phyloP scores from a whole-genome alignment of 2,329 filamentous ascomycete genomes.

The Scolecobasidium constrictum region DNA sequence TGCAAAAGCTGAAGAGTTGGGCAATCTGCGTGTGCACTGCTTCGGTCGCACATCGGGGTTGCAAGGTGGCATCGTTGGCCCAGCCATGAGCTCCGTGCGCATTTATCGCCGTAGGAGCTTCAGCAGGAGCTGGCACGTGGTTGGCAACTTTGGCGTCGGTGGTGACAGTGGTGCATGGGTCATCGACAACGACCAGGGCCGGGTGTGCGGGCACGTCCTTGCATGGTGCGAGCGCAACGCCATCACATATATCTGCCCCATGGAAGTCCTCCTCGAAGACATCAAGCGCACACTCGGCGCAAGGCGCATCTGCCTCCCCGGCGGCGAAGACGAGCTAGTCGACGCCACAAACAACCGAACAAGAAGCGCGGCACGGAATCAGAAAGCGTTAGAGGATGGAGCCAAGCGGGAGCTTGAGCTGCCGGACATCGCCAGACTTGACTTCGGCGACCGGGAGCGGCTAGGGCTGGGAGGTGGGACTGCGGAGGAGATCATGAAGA shows the following conservation, averaged over 20 bases:
- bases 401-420: not conserved
- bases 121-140: conserved; percentile 57
- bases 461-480: conserved; percentile 3
- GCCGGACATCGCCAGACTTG: conserved; percentile 5
- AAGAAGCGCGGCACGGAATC: not conserved
- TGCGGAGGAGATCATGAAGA: not conserved
- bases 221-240: conserved; percentile 74
- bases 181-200: conserved; percentile 65
- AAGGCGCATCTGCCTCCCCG: conserved; percentile 58
- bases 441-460: conserved; percentile 6
- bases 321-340: conserved; percentile 21
- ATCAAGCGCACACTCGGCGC: conserved; percentile 71
- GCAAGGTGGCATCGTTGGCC: conserved; percentile 66
- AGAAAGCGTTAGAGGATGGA: not conserved
- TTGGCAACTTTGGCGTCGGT: conserved; percentile 57
- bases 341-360: not conserved
- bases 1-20: conserved; percentile 50
- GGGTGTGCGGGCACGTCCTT: conserved; percentile 80
- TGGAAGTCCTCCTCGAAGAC: conserved; percentile 81
- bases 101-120: conserved; percentile 76
- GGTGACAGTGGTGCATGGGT: conserved; percentile 94
- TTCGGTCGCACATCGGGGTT: conserved; percentile 79
- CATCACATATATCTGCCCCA: conserved; percentile 86
- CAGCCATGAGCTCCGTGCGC: conserved; percentile 72
- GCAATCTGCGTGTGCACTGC: conserved; percentile 73